A percentile compares a stretch with the other conserved stretches of the same genome.
These are phyloP conservation scores for Talaromyces ruber DNA, from an alignment of 495 filamentous ascomycete genomes.

Conservation along the genomic window DNA sequence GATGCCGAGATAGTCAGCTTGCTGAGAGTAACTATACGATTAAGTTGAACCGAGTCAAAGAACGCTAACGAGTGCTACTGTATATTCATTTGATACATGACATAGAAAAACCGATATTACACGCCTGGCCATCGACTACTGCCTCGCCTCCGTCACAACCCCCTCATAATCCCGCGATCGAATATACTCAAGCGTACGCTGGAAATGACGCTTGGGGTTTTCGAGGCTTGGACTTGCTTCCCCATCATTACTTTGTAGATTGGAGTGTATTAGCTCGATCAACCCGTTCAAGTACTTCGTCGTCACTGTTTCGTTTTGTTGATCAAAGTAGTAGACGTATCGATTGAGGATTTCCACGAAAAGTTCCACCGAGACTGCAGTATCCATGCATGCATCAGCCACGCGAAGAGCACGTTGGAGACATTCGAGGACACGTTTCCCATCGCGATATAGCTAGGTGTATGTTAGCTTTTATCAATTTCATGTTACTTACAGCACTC, in stretches of 20 bases:
- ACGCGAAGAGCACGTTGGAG: slow-evolving; percentile 91
- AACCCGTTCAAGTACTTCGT: slow-evolving; percentile 97
- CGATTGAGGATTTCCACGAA: slow-evolving; percentile 97
- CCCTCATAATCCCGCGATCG: slow-evolving; percentile 86
- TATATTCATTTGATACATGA: slow-evolving; percentile 7
- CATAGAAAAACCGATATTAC: slow-evolving; percentile 10
- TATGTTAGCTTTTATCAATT: slow-evolving; percentile 12
- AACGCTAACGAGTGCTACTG: neutral
- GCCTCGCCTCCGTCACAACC: slow-evolving; percentile 67
- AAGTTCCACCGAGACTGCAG: slow-evolving; percentile 92
- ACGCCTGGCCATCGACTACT: slow-evolving; percentile 16
- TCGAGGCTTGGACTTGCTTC: slow-evolving; percentile 67
- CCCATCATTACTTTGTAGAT: slow-evolving; percentile 71
- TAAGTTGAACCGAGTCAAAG: neutral
- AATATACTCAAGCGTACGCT: slow-evolving; percentile 91
- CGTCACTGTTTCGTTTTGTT: slow-evolving; percentile 96
- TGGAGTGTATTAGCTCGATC: slow-evolving; percentile 96
- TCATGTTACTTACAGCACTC: slow-evolving; percentile 23
- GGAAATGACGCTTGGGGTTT: slow-evolving; percentile 81
- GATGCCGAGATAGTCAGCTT: neutral
- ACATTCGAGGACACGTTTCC: slow-evolving; percentile 93
- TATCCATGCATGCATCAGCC: slow-evolving; percentile 98
- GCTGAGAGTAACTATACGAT: too few relatives aligned
- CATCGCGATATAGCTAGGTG: slow-evolving; percentile 82
- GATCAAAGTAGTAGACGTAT: slow-evolving; percentile 99